Conservation (phyloP, 768 basidiomycete genomes). For the Artomyces pyxidatus region DNA sequence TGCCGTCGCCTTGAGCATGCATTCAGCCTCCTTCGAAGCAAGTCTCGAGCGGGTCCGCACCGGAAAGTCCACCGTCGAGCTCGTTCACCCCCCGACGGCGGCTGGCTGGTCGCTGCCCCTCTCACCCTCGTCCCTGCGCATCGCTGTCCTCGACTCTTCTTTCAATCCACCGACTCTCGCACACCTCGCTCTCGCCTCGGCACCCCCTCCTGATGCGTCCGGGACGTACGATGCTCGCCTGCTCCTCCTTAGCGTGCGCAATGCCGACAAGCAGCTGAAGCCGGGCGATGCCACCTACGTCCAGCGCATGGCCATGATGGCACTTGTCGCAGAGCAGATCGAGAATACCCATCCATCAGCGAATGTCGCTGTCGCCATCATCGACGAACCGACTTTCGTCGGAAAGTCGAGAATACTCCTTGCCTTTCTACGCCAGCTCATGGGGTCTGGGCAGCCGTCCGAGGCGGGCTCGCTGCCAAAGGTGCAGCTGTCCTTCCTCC, state of each 20-base stretch:
- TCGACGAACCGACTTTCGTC: conserved; percentile 85
- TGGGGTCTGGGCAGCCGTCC: background rate
- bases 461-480: background rate
- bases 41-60: background rate
- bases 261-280: conserved; percentile 75
- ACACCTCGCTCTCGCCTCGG: conserved; percentile 64
- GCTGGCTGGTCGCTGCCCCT: background rate
- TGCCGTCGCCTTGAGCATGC: background rate
- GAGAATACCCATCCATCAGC: conserved; percentile 1
- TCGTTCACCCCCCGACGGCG: background rate
- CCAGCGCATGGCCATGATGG: conserved; percentile 89
- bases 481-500: conserved; percentile 56
- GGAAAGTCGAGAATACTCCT: conserved; percentile 63
- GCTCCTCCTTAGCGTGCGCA: conserved; percentile 75
- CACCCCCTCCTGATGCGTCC: conserved; percentile 8
- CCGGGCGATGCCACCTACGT: conserved; percentile 61
- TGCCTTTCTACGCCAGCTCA: conserved; percentile 33
- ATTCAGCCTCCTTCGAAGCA: background rate
- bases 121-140: conserved; percentile 26
- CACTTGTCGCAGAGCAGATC: conserved; percentile 48
- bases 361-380: conserved; percentile 71
- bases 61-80: background rate
- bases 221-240: conserved; percentile 59
- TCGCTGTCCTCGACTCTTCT: conserved; percentile 83
- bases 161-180: conserved; percentile 90